Base-by-base conservation (phyloP, 805 yeast species). In the Metschnikowia santaceciliae region DNA sequence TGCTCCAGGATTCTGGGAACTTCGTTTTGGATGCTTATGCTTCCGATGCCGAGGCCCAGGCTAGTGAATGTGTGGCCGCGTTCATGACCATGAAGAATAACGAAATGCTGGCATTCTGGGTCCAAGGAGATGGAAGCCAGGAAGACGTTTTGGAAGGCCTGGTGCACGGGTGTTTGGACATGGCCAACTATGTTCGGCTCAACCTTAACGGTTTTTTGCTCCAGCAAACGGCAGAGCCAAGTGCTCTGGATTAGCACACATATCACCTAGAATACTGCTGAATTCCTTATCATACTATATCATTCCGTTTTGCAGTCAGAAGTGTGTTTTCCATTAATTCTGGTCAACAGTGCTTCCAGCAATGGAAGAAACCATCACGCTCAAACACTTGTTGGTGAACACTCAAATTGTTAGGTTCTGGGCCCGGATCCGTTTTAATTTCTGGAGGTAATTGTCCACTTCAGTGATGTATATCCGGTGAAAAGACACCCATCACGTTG, bases 21-120 rank as follows among this genome's bases (percentile, higher is more conserved):
- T 17, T 46, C 10, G 4, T 26, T 26, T 26, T 26, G 22, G 61
- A 57, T 36, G 52, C 61, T 6, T 47, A 40, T 3, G 47, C 63
- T 19, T 15, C 26, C 17, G 53, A 44, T 38, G 17, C 7, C 6
- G 50, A 42, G 5, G 38, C 39, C 10, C 10, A 32, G 7, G 50
- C 52, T 40, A 34, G 49, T 26, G 61, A 58, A 42, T 58, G 59
- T 39, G 58, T 81, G 46, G 72, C 79, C 17, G 74, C 84, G 51
- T 81, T 77, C 54, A 75, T 79, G 64, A 78, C 79, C 54, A 76
- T 80, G 61, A 79, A 79, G 55, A 71, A 74, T 49, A 75, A 77
- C 54, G 84, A 81, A 56, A 74, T 86, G 23, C 80, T 83, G 19
- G 86, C 89, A 3, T 62, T 85, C 40, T 78, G 86, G 82, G 61